Evolutionary conservation across 768 basidiomycete species (phyloP).

Genomic region (Coprinopsis sp.): DNA sequence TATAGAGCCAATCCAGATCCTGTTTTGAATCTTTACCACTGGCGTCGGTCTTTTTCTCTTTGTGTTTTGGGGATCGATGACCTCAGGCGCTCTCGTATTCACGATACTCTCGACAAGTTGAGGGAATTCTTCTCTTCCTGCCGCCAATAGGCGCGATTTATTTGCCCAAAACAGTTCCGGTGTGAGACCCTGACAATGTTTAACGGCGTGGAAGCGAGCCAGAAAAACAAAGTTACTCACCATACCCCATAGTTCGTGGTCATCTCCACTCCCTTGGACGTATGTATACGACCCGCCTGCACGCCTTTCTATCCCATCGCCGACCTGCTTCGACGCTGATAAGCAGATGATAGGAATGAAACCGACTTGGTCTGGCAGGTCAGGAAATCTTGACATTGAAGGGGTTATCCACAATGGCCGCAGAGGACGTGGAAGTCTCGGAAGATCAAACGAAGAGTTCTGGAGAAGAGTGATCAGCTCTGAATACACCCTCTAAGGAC

Average conservation of each 20-base stretch:
- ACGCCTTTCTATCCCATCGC: conserved; percentile 57
- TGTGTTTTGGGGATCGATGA: not conserved
- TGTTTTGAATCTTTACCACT: conserved; percentile 33
- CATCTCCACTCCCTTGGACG: conserved; percentile 92
- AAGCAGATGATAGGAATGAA: conserved; percentile 74
- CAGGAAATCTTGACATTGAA: conserved; percentile 46
- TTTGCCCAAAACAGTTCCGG: conserved; percentile 70
- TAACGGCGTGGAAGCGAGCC: not conserved
- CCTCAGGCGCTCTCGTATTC: too few species aligned
- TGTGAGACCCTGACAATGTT: conserved; percentile 60
- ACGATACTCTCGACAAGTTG: conserved; percentile 34
- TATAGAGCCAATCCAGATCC: conserved; percentile 35
- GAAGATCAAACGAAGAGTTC: conserved; percentile 70
- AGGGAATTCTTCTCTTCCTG: conserved; percentile 46
- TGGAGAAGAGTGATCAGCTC: conserved; percentile 21
- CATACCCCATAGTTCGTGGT: conserved; percentile 88
- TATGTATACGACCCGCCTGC: conserved; percentile 75
- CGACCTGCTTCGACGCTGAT: conserved; percentile 74
- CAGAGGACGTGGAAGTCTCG: conserved; percentile 57
- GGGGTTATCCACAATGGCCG: conserved; percentile 90
- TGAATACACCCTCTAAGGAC: not conserved
- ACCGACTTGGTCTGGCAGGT: too few species aligned
- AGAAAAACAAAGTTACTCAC: conserved; percentile 30
- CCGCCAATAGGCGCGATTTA: conserved; percentile 40
- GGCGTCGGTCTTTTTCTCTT: conserved; percentile 19